Base-by-base conservation (phyloP, 1,139 yeast genomes). In the Geotrichum aggregatum region DNA sequence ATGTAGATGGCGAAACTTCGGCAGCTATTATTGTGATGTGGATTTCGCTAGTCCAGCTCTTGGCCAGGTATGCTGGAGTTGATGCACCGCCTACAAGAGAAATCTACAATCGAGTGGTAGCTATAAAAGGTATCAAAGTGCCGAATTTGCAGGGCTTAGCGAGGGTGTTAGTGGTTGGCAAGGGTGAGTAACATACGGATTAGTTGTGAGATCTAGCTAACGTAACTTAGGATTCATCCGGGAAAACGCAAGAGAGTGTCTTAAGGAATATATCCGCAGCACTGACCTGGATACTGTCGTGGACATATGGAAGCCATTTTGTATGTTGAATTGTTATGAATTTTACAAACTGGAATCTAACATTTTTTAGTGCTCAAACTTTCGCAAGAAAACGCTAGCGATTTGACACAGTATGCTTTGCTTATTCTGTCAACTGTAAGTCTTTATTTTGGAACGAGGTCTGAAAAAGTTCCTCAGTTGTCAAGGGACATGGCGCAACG, bases 221-320 rank as follows among this genome's bases (percentile, higher is more conserved):
- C 34, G 21, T 26, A 6, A n/a, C 16, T 47, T 41, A 47, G 50
- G 50, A 5, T 13, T 50, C n/a, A 3, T 50, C 2, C 38, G 33
- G 18, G 47, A 55, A 10, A 44, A 45, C 38, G 60, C 60, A 2
- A 46, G 52, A 6, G 34, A 19, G 21, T 48, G 59, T 34, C 41
- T 60, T 26, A 50, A 46, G n/a, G 61, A 58, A 49, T 42, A 56
- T 22, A 39, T 60, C 3, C 44, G 38, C 19, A 42, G 31, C 33
- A 43, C 30, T 8, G 44, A 50, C 28, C 18, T 50, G 16, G 22
- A 19, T 3, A 8, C 35, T 6, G 34, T 50, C 6, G 36, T 46
- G 10, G 11, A 16, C 10, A 46, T 14, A 2, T 50, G 54, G 54
- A 46, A 31, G 18, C 50, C 54, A 11, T 50, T 33, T 26, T 36